Percentiles rank a stretch among this genome's conserved stretches.
Conservation (phyloP, 495 filamentous ascomycete species). For the Filosporella fistucella region DNA sequence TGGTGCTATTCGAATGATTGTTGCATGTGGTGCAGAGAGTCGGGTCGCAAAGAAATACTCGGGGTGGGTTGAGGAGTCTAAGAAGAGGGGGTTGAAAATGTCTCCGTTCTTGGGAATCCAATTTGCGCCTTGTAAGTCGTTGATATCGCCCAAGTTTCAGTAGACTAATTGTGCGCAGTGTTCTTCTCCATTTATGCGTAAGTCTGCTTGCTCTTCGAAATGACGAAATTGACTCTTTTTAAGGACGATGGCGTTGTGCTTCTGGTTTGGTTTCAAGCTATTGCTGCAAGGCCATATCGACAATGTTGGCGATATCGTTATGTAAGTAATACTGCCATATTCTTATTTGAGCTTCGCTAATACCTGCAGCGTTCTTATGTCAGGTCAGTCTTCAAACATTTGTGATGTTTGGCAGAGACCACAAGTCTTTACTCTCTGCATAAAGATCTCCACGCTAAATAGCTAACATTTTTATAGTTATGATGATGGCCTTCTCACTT, state of each 20-base stretch:
- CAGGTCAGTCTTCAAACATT: too few species aligned
- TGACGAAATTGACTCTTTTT: background rate
- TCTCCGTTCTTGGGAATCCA: slow-evolving; percentile 26
- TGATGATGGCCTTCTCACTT: slow-evolving; percentile 37
- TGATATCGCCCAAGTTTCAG: background rate
- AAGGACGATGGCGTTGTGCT: slow-evolving; percentile 29
- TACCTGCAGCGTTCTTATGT: background rate
- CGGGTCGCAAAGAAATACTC: slow-evolving; percentile 48
- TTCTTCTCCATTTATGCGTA: slow-evolving; percentile 30
- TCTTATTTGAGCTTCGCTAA: background rate
- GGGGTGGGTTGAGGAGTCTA: slow-evolving; percentile 53
- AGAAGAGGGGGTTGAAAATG: slow-evolving; percentile 38
- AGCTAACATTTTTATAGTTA: too few species aligned
- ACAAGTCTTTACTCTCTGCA: too few species aligned
- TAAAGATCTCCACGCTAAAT: too few species aligned
- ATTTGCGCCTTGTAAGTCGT: slow-evolving; percentile 18
- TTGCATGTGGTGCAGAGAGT: slow-evolving; percentile 57
- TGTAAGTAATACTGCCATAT: slow-evolving; percentile 15
- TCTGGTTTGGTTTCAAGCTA: slow-evolving; percentile 48
- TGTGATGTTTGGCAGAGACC: too few species aligned
- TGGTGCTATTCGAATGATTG: slow-evolving; percentile 52
- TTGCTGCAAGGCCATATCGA: slow-evolving; percentile 33
- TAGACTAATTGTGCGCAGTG: slow-evolving; percentile 4
- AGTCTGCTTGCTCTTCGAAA: background rate
- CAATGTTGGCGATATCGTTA: slow-evolving; percentile 33